phyloP scores from a whole-genome alignment of 257 asterid species.

The Solanum okadae region DNA sequence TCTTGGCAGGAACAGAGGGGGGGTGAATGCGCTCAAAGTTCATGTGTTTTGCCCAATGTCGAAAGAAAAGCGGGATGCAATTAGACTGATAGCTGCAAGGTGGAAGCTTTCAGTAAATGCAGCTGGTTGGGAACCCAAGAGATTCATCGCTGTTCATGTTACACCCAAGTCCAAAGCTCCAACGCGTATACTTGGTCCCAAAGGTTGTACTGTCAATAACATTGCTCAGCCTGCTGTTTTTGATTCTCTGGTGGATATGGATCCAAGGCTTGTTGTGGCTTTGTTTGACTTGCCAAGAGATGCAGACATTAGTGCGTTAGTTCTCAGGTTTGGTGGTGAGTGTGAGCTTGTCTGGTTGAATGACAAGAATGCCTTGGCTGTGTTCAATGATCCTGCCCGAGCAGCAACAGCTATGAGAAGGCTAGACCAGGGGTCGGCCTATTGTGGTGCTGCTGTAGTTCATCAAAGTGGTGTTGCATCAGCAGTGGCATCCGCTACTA shows the following conservation, averaged over 20 bases:
- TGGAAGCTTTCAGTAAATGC: constrained; percentile 87
- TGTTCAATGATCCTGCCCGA: constrained; percentile 84
- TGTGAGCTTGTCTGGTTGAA: constrained; percentile 96
- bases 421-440: constrained; percentile 91
- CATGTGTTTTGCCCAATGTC: constrained; percentile 84
- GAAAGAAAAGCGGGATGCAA: constrained; percentile 82
- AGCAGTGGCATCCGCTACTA: constrained; percentile 18
- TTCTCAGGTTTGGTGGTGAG: constrained; percentile 93
- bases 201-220: constrained; percentile 34
- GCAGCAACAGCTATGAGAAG: constrained; percentile 98
- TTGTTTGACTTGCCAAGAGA: constrained; percentile 89
- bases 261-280: constrained; percentile 90
- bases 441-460: constrained; percentile 64
- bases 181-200: constrained; percentile 66
- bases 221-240: constrained; percentile 57
- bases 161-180: constrained; percentile 87
- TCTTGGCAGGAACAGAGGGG: constrained; percentile 73
- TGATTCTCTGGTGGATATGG: constrained; percentile 86
- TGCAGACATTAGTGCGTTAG: constrained; percentile 84
- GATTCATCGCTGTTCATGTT: constrained; percentile 66
- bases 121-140: constrained; percentile 99
- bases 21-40: constrained; percentile 60
- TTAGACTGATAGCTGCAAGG: constrained; percentile 83
- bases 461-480: constrained; percentile 36
- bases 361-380: constrained; percentile 92